phyloP scores from a whole-genome alignment of 2,329 filamentous ascomycete genomes.

The Myotisia sp. region DNA sequence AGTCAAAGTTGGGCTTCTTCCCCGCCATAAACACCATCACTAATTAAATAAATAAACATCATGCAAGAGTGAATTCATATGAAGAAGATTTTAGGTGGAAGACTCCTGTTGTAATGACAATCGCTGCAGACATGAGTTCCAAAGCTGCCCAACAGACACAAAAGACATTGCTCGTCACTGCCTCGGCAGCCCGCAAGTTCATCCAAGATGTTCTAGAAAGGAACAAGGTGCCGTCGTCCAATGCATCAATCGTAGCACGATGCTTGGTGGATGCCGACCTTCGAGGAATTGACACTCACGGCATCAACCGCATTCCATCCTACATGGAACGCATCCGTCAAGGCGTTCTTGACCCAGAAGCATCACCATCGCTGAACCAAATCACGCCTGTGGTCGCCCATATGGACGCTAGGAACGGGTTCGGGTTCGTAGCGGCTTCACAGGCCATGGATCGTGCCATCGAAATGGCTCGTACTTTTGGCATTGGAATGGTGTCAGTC shows the following conservation, averaged over 20 bases:
- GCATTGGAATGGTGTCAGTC: conserved; percentile 62
- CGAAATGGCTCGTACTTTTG: conserved; percentile 47
- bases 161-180: conserved; percentile 11
- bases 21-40: too few relatives aligned
- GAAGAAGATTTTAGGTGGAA: too few relatives aligned
- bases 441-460: conserved; percentile 54
- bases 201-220: conserved; percentile 42
- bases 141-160: too few relatives aligned
- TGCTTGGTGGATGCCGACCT: conserved; percentile 62
- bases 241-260: conserved; percentile 50
- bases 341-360: conserved; percentile 50
- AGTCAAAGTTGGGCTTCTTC: too few relatives aligned
- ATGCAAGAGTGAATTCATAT: too few relatives aligned
- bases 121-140: too few relatives aligned
- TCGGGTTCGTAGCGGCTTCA: conserved; percentile 59
- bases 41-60: too few relatives aligned
- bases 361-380: conserved; percentile 44
- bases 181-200: conserved; percentile 28
- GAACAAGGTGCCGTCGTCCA: conserved; percentile 44
- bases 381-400: conserved; percentile 58
- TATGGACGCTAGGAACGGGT: conserved; percentile 54
- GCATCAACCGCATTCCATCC: conserved; percentile 61
- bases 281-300: conserved; percentile 66
- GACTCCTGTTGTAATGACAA: too few relatives aligned
- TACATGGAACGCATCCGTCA: conserved; percentile 61